These are phyloP conservation scores for Akanthomyces lecanii DNA, from an alignment of 2,329 filamentous ascomycete genomes.

Conservation along the genomic window DNA sequence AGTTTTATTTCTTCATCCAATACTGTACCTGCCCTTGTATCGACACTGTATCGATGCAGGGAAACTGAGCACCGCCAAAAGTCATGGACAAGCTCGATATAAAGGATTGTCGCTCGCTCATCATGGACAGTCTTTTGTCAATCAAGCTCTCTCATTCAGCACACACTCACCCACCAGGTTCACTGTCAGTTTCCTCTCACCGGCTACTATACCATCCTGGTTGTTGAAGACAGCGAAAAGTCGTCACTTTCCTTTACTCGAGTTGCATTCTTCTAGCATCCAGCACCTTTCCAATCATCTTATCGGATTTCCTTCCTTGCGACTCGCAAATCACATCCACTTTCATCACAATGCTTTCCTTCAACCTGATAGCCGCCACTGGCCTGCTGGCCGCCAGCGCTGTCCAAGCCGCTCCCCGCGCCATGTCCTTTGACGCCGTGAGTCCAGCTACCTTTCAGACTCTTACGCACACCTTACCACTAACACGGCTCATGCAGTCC, in stretches of 20 bases:
- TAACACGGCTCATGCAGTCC: not conserved
- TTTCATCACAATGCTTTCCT: not conserved
- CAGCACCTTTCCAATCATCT: too few relatives aligned
- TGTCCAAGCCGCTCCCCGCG: slow-evolving; percentile 8
- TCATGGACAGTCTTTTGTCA: not conserved
- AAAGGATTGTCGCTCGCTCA: not conserved
- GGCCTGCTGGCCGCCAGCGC: slow-evolving; percentile 5
- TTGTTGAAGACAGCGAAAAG: not conserved
- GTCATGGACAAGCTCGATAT: not conserved
- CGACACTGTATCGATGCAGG: not conserved
- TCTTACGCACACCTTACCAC: not conserved
- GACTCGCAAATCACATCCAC: not conserved
- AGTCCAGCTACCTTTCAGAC: not conserved
- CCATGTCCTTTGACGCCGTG: not conserved
- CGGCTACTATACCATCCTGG: not conserved
- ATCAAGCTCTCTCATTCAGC: not conserved
- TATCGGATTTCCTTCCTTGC: too few relatives aligned
- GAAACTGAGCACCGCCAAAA: too few relatives aligned
- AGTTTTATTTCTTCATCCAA: not conserved
- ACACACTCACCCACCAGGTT: not conserved
- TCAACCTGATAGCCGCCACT: not conserved
- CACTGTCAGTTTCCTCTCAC: not conserved
- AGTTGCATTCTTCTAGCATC: too few relatives aligned
- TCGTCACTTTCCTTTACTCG: not conserved
- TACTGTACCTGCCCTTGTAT: not conserved